Conservation (phyloP, 345 rosid species). For the Acer negundo region DNA sequence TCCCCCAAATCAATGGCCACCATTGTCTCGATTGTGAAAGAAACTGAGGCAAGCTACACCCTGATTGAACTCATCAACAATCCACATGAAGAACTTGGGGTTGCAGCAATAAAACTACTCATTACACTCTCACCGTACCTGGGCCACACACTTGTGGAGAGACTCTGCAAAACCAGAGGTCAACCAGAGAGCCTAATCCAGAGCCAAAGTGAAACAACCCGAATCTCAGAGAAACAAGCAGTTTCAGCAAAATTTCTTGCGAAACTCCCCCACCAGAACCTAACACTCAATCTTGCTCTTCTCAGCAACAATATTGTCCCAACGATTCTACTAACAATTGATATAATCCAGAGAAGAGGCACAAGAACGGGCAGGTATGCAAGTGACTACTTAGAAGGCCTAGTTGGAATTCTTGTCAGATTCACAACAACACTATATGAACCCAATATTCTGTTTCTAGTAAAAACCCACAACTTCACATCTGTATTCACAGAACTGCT, state of each 20-base stretch:
- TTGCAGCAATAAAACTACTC: constrained; percentile 70
- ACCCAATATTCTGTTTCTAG: constrained; percentile 59
- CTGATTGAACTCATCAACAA: constrained; percentile 71
- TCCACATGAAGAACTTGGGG: constrained; percentile 68
- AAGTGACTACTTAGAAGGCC: constrained; percentile 71
- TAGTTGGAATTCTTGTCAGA: constrained; percentile 79
- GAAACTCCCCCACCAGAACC: constrained; percentile 76
- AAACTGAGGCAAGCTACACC: constrained; percentile 71
- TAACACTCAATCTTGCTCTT: constrained; percentile 77
- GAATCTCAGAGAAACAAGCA: constrained; percentile 72
- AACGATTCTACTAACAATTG: constrained; percentile 49
- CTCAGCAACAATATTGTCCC: constrained; percentile 52
- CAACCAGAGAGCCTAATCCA: constrained; percentile 72
- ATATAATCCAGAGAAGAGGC: constrained; percentile 55
- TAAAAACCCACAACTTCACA: constrained; percentile 70
- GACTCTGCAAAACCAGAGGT: constrained; percentile 74
- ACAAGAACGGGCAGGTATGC: constrained; percentile 69
- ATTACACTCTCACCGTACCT: constrained; percentile 57
- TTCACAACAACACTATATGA: constrained; percentile 85
- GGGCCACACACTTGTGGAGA: constrained; percentile 70
- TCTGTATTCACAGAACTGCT: constrained; percentile 71
- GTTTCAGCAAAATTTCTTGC: constrained; percentile 74
- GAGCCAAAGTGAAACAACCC: constrained; percentile 35
- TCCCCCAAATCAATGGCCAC: constrained; percentile 53
- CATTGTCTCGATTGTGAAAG: constrained; percentile 58